A percentile compares a stretch with the other conserved stretches of the same genome.
Conservation (phyloP, 2,329 filamentous ascomycete species). For the Emmonsia crescens region DNA sequence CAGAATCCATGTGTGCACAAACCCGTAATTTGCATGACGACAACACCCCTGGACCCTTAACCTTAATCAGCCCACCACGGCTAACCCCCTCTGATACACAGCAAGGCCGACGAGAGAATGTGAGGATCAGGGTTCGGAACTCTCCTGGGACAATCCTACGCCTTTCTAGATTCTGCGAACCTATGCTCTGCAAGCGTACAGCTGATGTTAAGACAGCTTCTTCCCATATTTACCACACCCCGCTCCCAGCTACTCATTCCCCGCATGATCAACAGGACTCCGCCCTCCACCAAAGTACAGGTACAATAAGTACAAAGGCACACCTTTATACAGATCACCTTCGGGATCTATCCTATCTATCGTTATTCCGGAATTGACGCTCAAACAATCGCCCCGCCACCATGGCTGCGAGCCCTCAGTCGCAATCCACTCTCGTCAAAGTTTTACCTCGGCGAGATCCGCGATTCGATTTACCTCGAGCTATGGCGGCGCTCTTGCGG, state of each 20-base stretch:
- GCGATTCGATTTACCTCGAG: neutral
- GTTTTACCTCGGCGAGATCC: neutral
- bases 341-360: neutral
- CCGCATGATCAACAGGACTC: neutral
- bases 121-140: neutral
- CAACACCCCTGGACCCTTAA: neutral
- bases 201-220: no score
- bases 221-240: no score
- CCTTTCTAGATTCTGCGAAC: neutral
- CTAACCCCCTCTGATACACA: neutral
- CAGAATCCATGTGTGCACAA: neutral
- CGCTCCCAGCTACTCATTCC: neutral
- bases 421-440: neutral
- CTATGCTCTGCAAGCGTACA: neutral
- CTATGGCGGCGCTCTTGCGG: neutral
- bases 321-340: neutral
- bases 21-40: neutral
- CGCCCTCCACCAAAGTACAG: neutral
- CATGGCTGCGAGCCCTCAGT: neutral
- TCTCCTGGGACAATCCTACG: neutral
- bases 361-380: neutral
- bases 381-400: neutral
- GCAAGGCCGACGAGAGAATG: neutral
- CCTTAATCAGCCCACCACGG: neutral
- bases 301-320: neutral